Base-by-base conservation (phyloP, 1,284 basidiomycete species). In the Pterulicium gracile region DNA sequence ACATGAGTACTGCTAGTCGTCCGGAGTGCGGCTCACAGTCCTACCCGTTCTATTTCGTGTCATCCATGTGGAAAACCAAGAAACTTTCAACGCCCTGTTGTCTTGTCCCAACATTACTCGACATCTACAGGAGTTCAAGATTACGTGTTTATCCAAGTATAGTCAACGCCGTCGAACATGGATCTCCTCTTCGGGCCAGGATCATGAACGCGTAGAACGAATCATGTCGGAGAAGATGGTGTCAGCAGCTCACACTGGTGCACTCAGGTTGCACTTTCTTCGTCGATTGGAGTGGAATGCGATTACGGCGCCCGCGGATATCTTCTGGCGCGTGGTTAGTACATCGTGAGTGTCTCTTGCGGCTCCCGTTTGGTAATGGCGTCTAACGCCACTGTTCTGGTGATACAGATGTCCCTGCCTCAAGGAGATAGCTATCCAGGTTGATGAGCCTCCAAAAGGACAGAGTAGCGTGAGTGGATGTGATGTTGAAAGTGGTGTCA, bases 361-460 rank as follows among this genome's bases (percentile, higher is more conserved):
- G 36, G 5, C 36, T 39, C 19, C 36, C 19, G 19, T 39, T 13
- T 39, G 5, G n/a, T 17, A 7, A 4, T 39, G 7, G 5, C 4
- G n/a, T 39, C 36, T 39, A 13, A 39, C 36, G 36, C 36, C 36
- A 39, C 36, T 7, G 19, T 39, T 17, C 36, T 18, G 4, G n/a
- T 39, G n/a, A n/a, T n/a, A n/a, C n/a, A 39, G 36, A 15, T 39
- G 36, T 39, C 36, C 36, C 5, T 7, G 19, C 36, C 36, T 39
- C n/a, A 13, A 18, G 19, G 36, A 39, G 15, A 10, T 39, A 39
- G n/a, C 36, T 4, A 4, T 39, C 36, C 7, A 39, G 36, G 4
- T 39, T 5, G 36, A 39, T 18, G 7, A 39, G 15, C 36, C 15
- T 5, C 36, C 36, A 7, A 39, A 17, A 5, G 36, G 19, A 7